These are phyloP conservation scores for Dentipellis fragilis DNA, from an alignment of 768 basidiomycete genomes.

Conservation along the genomic window DNA sequence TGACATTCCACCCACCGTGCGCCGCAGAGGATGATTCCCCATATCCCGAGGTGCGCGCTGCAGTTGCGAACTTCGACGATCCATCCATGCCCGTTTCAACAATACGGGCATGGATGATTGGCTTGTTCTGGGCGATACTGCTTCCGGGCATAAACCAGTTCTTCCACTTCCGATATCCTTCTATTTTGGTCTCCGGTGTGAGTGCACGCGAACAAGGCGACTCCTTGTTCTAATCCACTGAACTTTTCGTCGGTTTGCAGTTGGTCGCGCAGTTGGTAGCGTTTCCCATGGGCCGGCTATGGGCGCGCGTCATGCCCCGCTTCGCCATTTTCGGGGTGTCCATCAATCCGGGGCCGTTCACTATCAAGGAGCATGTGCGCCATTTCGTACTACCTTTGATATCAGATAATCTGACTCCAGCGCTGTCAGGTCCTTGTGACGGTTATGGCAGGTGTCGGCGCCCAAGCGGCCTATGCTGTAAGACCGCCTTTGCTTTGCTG, in stretches of 20 bases:
- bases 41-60: constrained; percentile 29
- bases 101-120: constrained; percentile 32
- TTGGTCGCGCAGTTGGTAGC: constrained; percentile 62
- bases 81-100: constrained; percentile 47
- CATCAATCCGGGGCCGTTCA: constrained; percentile 67
- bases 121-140: constrained; percentile 41
- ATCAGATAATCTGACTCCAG: not conserved
- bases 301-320: constrained; percentile 42
- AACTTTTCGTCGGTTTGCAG: constrained; percentile 18
- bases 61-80: constrained; percentile 59
- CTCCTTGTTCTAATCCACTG: constrained; percentile 4
- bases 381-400: not conserved
- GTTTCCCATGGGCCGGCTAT: constrained; percentile 52
- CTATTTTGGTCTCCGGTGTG: not conserved
- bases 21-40: constrained; percentile 18
- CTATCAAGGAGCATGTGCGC: constrained; percentile 38
- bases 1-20: not conserved
- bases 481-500: constrained; percentile 1
- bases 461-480: constrained; percentile 29
- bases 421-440: constrained; percentile 23
- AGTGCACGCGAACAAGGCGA: not conserved
- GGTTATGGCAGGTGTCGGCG: constrained; percentile 29
- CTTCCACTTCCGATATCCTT: constrained; percentile 29
- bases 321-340: constrained; percentile 46
- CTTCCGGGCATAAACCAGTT: constrained; percentile 60